These are phyloP conservation scores for Boeremia exigua DNA, from an alignment of 2,329 filamentous ascomycete species.

Conservation along the genomic window DNA sequence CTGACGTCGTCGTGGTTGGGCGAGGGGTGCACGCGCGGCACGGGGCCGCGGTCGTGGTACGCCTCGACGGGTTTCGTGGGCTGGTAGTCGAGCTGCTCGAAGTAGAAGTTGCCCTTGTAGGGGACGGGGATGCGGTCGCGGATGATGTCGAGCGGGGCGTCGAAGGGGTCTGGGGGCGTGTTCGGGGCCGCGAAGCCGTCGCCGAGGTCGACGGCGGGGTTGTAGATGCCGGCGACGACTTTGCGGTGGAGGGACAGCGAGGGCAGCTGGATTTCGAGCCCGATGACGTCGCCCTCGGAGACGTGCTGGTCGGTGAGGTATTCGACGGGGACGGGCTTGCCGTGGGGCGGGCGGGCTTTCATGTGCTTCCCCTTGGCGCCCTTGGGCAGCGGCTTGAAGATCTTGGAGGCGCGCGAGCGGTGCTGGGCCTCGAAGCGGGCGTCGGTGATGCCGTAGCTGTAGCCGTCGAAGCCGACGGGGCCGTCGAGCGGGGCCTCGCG, in stretches of 20 bases:
- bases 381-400: conserved; percentile 60
- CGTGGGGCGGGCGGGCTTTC: conserved; percentile 47
- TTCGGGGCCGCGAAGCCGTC: conserved; percentile 61
- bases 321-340: conserved; percentile 45
- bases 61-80: conserved; percentile 84
- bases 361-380: conserved; percentile 47
- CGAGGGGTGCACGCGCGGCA: conserved; percentile 72
- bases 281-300: conserved; percentile 89
- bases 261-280: conserved; percentile 88
- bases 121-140: conserved; percentile 94
- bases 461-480: conserved; percentile 85
- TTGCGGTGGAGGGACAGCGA: conserved; percentile 86
- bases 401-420: conserved; percentile 90
- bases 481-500: conserved; percentile 82
- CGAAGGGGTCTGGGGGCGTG: conserved; percentile 41
- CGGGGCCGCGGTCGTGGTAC: conserved; percentile 56
- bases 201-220: conserved; percentile 76
- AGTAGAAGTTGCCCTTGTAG: conserved; percentile 92
- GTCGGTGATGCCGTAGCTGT: conserved; percentile 93
- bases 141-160: conserved; percentile 78
- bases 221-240: conserved; percentile 85
- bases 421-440: conserved; percentile 89
- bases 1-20: conserved; percentile 75
- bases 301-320: conserved; percentile 74
- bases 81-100: conserved; percentile 90